Evolutionary conservation across 768 basidiomycete genomes (phyloP), one percentile per base, ranked within the genome.

Genomic region (Serendipita sp.): DNA sequence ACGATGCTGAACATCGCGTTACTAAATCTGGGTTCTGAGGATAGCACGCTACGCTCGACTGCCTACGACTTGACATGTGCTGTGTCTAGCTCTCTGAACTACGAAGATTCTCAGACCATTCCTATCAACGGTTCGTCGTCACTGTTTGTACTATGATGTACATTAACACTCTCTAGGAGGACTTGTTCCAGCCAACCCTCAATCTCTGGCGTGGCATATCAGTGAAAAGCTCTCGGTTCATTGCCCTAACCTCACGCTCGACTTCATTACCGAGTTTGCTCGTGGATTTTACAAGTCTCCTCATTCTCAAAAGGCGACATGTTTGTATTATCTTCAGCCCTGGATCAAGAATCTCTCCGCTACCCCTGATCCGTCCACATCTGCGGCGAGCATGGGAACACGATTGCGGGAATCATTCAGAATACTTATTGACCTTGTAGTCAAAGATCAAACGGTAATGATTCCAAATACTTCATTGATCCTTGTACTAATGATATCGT

Each of bases 1-100:
- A 87, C 89, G 0, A 74, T 96, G 52, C 76, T 95, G n/a, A 92
- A 93, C 69, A 81, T 91, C 35, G 89, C 89, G 18, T 80, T 96
- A 73, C 78, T 91, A 15, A 90, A 86, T 67, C 78, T 92, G 32
- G 84, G 85, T 66, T 77, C 82, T 15, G 78, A 82, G 28, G 87
- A 91, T 65, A 86, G 89, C 67, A 83, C 84, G 65, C 79, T 94
- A n/a, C 82, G 91, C 3, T 77, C 79, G 38, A 86, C 88, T 3
- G 88, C 88, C 0, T 89, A 89, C 70, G 84, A 90, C 68, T 80
- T 96, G 10, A 77, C 94, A 3, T 82, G 83, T 18, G 83, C 89
- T 0, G 82, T 91, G 3, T 89, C 86, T 70, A 79, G 79, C 10
- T 87, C 87, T 69, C 76, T 92, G n/a, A 82, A 85, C 67, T 88